Evolutionary conservation across 73 alveolate genomes (phyloP), one percentile per base, ranked within the genome.

Genomic region (Tetrahymena thermophila): DNA sequence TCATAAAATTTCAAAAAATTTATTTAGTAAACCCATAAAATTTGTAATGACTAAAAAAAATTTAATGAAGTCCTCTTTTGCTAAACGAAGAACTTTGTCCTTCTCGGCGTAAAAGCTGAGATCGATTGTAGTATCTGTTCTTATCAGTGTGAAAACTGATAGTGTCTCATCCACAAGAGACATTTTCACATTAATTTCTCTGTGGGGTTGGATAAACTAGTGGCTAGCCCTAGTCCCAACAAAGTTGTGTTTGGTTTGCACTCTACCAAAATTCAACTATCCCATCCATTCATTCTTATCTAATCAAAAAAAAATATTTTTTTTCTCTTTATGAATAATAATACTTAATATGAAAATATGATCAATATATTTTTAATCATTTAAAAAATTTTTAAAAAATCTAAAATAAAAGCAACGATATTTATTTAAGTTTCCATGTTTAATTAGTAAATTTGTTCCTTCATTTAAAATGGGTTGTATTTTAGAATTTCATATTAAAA

Each of bases 51-150:
- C n/a, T n/a, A n/a, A n/a, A n/a, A n/a, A n/a, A n/a, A n/a, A n/a
- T n/a, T n/a, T n/a, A n/a, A n/a, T n/a, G n/a, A n/a, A n/a, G n/a
- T n/a, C n/a, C n/a, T n/a, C n/a, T n/a, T n/a, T n/a, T n/a, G n/a
- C n/a, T n/a, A n/a, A 37, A 2, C 42, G 57, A 43, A 19, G 57
- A 43, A 43, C 57, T 43, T 43, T 43, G 2, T 4, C 99, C 99
- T 99, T 99, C 99, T 99, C 99, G 99, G 99, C 99, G 99, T 99
- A 97, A 98, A 98, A 99, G 99, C 99, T 99, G 97, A 98, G 99
- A 98, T 99, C 99, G 98, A 99, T 99, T 99, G 99, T 99, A 99
- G 99, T 99, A 99, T 43, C 57, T 43, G 57, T 43, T 43, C 57
- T 43, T 43, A 43, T 43, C 57, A 43, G 57, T 43, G 57, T 43